Percentiles rank a stretch among this genome's conserved stretches.
These are phyloP conservation scores for Aspergillus unguis DNA, from an alignment of 2,329 filamentous ascomycete species.

Conservation along the genomic window DNA sequence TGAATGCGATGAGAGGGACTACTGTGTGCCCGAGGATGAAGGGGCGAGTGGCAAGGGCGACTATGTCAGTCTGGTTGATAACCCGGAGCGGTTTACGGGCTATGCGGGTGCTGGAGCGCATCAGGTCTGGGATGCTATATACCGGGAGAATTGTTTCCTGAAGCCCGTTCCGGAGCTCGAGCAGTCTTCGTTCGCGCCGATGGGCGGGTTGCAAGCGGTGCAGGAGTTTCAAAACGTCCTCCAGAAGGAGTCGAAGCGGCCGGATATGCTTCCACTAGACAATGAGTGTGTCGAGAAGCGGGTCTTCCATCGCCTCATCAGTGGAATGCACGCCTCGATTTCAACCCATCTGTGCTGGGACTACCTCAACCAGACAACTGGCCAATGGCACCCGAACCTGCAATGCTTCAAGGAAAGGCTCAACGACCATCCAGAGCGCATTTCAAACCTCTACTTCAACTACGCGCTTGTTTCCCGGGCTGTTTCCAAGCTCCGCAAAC, in stretches of 20 bases:
- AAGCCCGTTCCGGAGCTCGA: slow-evolving; percentile 38
- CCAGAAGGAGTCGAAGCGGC: slow-evolving; percentile 42
- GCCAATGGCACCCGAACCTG: slow-evolving; percentile 86
- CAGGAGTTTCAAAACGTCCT: slow-evolving; percentile 61
- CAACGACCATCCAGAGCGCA: slow-evolving; percentile 78
- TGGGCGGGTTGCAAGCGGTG: slow-evolving; percentile 53
- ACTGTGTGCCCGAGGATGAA: slow-evolving; percentile 94
- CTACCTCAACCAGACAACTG: slow-evolving; percentile 91
- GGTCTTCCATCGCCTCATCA: slow-evolving; percentile 94
- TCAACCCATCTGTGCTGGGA: slow-evolving; percentile 95
- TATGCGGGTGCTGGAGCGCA: slow-evolving; percentile 80
- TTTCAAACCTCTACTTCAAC: slow-evolving; percentile 99
- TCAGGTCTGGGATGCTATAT: slow-evolving; percentile 95
- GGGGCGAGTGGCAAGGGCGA: slow-evolving; percentile 82
- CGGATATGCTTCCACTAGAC: slow-evolving; percentile 67
- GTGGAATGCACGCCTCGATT: slow-evolving; percentile 97
- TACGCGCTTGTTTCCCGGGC: slow-evolving; percentile 93
- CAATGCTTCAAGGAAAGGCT: slow-evolving; percentile 85
- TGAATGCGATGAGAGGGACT: slow-evolving; percentile 93
- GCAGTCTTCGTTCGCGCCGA: slow-evolving; percentile 30
- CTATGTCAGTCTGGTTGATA: slow-evolving; percentile 90
- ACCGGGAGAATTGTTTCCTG: slow-evolving; percentile 93
- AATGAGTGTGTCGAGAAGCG: slow-evolving; percentile 97
- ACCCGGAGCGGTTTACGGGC: slow-evolving; percentile 93
- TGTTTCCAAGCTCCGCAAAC: slow-evolving; percentile 81